Base-by-base conservation (phyloP, 139 green algal genomes). In the Tetradesmus lagerheimii region DNA sequence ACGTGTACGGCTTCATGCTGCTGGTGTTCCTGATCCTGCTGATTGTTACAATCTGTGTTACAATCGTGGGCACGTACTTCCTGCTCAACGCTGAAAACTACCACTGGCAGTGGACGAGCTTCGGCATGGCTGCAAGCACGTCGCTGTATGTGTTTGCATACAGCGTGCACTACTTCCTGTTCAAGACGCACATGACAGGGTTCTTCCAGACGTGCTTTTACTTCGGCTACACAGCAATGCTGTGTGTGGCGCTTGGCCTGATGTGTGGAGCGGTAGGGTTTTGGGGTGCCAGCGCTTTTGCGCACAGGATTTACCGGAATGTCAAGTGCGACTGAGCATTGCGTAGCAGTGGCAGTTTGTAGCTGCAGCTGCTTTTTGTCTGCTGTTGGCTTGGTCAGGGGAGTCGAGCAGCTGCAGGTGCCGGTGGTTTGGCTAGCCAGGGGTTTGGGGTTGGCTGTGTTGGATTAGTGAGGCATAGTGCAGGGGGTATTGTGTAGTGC, bases 81-180 rank as follows among this genome's bases (percentile, higher is more conserved):
- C 93, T 99, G 87, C 95, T 99, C n/a, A 99, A 99, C 91, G 97
- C 97, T 8, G 98, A 99, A 90, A 99, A 99, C 93, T 99, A 99
- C 92, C 95, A 99, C 91, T 99, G 98, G 97, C 96, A 98, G 88
- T 99, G 98, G 98, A 99, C 97, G 0, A 92, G 95, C 34, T 99
- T 99, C 91, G 90, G 93, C 25, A 96, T 97, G 57, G 94, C 95
- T 0, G 95, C 95, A 1, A 98, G 95, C 80, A 99, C 97, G 4
- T 91, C 93, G 0, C n/a, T 96, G 20, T 99, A 99, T 89, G 97
- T 99, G 6, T 98, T 97, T 88, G 66, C 98, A 8, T 99, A 99
- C 93, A 93, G 89, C 14, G 77, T 96, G 27, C 96, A 99, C 93
- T 99, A 99, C 95, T 99, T 98, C 91, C 83, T 97, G 4, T 95